These are phyloP conservation scores for Ceratobasidium sp. DNA, from an alignment of 1,284 basidiomycete genomes.

Conservation along the genomic window DNA sequence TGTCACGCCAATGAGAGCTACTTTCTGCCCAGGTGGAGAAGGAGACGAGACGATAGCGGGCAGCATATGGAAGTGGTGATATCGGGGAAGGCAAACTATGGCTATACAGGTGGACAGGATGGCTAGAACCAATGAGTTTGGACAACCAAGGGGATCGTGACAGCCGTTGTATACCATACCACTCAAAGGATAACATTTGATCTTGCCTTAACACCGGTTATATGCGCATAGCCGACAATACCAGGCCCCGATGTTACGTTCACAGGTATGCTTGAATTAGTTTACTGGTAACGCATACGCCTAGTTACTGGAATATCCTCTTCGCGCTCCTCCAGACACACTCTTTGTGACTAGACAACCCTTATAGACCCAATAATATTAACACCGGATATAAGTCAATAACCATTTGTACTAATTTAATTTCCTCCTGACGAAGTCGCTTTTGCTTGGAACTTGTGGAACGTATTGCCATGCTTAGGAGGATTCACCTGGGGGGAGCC, in stretches of 20 bases:
- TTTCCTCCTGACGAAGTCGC: slow-evolving; percentile 13
- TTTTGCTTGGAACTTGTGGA: slow-evolving; percentile 30
- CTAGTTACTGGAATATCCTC: neutral
- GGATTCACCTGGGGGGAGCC: slow-evolving; percentile 13
- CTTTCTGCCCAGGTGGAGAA: slow-evolving; percentile 58
- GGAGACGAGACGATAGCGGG: slow-evolving; percentile 21
- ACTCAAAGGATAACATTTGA: neutral
- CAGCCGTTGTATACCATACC: neutral
- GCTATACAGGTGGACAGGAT: neutral
- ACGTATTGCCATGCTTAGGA: slow-evolving; percentile 31
- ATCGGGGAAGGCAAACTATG: neutral
- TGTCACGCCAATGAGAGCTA: slow-evolving; percentile 77
- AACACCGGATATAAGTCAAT: neutral
- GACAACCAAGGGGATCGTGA: neutral
- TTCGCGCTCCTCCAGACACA: neutral
- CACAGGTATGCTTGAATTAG: no score
- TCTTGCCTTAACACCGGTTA: neutral
- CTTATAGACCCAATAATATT: neutral
- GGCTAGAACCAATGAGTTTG: neutral
- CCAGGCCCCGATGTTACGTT: no score
- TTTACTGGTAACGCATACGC: neutral
- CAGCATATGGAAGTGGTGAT: slow-evolving; percentile 20
- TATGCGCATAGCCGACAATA: neutral
- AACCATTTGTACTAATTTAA: neutral
- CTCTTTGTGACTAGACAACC: neutral